phyloP scores from a whole-genome alignment of 1,284 basidiomycete species.

The Athelia sp. region DNA sequence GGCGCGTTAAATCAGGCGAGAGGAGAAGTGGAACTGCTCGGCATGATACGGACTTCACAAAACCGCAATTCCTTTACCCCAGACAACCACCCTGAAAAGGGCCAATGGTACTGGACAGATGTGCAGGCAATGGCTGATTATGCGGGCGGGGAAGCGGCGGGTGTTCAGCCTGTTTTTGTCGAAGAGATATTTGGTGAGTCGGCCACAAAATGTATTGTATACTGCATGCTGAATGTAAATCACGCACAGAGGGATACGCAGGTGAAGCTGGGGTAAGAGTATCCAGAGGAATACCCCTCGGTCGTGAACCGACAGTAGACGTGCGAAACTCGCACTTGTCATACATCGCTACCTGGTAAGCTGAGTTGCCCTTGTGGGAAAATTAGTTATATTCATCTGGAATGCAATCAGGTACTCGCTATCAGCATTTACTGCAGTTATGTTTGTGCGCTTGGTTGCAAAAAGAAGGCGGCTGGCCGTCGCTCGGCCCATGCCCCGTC shows the following conservation, averaged over 20 bases:
- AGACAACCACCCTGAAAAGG: conserved; percentile 76
- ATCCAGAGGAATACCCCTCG: conserved; percentile 78
- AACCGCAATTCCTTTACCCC: conserved; percentile 81
- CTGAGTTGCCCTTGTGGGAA: conserved; percentile 4
- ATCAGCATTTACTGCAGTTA: conserved; percentile 61
- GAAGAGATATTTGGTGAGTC: conserved; percentile 81
- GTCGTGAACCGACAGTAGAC: conserved; percentile 81
- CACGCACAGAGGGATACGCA: conserved; percentile 67
- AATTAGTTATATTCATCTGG: conserved; percentile 2
- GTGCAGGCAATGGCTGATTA: conserved; percentile 77
- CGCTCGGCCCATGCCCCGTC: conserved; percentile 33
- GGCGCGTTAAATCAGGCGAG: conserved; percentile 32
- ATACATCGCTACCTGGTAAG: conserved; percentile 93
- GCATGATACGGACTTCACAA: conserved; percentile 73
- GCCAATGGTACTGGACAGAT: conserved; percentile 93
- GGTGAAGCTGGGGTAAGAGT: conserved; percentile 65
- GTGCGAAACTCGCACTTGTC: conserved; percentile 93
- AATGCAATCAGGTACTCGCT: conserved; percentile 55
- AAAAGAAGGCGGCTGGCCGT: conserved; percentile 36
- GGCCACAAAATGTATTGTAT: not conserved
- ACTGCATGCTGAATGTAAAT: conserved; percentile 6
- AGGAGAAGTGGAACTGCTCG: conserved; percentile 61
- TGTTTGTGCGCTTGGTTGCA: conserved; percentile 55
- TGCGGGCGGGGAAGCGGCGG: conserved; percentile 64
- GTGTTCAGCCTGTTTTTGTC: conserved; percentile 81